Conservation (phyloP, 1,284 basidiomycete genomes). For the Cryptococcus depauperatus region DNA sequence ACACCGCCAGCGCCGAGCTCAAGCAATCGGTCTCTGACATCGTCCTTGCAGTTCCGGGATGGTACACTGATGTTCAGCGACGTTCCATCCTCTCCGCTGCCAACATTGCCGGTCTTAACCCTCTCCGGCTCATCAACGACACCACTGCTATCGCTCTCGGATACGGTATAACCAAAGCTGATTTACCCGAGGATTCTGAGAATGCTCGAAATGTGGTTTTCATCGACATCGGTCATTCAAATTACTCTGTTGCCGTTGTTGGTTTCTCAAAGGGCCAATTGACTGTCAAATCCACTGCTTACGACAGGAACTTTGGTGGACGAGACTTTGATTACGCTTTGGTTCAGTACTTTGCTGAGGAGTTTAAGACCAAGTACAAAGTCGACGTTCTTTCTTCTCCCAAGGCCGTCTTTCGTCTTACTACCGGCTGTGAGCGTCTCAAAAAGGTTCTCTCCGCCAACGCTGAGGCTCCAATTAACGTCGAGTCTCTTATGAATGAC, state of each 20-base stretch:
- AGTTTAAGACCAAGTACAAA: conserved; percentile 91
- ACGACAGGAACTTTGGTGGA: conserved; percentile 83
- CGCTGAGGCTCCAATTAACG: conserved; percentile 72
- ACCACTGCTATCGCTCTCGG: conserved; percentile 85
- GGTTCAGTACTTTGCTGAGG: conserved; percentile 71
- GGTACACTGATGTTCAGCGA: conserved; percentile 87
- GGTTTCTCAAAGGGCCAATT: conserved; percentile 89
- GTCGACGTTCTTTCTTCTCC: conserved; percentile 82
- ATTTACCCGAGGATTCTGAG: conserved; percentile 70
- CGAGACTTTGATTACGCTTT: conserved; percentile 87
- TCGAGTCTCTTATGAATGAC: conserved; percentile 90
- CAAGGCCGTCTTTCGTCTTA: conserved; percentile 83
- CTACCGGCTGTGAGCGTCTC: conserved; percentile 64
- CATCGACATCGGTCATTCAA: conserved; percentile 85
- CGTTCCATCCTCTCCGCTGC: conserved; percentile 81
- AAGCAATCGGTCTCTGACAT: conserved; percentile 77
- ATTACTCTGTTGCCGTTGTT: conserved; percentile 72
- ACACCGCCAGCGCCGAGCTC: conserved; percentile 73
- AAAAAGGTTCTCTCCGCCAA: conserved; percentile 76
- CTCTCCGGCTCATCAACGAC: conserved; percentile 89
- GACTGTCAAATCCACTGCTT: conserved; percentile 72
- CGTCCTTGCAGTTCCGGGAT: conserved; percentile 87
- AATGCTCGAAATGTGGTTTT: conserved; percentile 78
- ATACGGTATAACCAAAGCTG: conserved; percentile 93
- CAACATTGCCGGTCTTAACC: conserved; percentile 74